Evolutionary conservation across 371 early-diverging fungal genomes (phyloP).

Genomic region (Mucor saturninus): DNA sequence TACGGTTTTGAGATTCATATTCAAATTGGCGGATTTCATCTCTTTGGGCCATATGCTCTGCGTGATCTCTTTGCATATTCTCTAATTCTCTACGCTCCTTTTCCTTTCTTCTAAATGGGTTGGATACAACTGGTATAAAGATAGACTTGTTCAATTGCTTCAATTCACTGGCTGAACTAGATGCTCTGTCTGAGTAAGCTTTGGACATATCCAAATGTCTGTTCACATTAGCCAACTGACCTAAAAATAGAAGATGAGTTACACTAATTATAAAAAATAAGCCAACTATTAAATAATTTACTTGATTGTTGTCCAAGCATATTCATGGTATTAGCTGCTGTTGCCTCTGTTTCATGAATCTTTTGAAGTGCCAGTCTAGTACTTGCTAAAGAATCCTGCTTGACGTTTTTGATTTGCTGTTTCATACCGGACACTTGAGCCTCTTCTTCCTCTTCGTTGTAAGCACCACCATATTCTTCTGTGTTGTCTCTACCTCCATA

Average conservation of each 20-base stretch:
- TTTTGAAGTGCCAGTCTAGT: constrained; percentile 74
- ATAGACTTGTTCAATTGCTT: constrained; percentile 83
- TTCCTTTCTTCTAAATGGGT: constrained; percentile 67
- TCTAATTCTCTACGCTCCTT: constrained; percentile 59
- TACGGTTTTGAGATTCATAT: constrained; percentile 51
- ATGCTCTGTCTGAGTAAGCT: constrained; percentile 72
- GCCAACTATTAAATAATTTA: constrained; percentile 25
- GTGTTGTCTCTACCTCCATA: too few relatives aligned
- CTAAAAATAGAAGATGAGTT: constrained; percentile 25
- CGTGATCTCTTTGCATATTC: constrained; percentile 53
- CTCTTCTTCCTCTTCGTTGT: constrained; percentile 61
- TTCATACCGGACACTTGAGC: constrained; percentile 66
- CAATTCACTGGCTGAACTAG: constrained; percentile 74
- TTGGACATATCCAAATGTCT: constrained; percentile 76
- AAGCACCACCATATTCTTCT: constrained; percentile 4
- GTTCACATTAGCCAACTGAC: constrained; percentile 68
- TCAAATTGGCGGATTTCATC: constrained; percentile 52
- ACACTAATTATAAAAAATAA: not conserved
- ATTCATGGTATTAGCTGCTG: constrained; percentile 66
- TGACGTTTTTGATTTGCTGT: constrained; percentile 68
- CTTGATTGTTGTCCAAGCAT: constrained; percentile 70
- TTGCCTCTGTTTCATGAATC: constrained; percentile 68
- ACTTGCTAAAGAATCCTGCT: constrained; percentile 74
- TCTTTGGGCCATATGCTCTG: constrained; percentile 50
- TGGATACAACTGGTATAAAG: constrained; percentile 71